Conservation (phyloP, 2,329 filamentous ascomycete species). For the Pyricularia pennisetigena region DNA sequence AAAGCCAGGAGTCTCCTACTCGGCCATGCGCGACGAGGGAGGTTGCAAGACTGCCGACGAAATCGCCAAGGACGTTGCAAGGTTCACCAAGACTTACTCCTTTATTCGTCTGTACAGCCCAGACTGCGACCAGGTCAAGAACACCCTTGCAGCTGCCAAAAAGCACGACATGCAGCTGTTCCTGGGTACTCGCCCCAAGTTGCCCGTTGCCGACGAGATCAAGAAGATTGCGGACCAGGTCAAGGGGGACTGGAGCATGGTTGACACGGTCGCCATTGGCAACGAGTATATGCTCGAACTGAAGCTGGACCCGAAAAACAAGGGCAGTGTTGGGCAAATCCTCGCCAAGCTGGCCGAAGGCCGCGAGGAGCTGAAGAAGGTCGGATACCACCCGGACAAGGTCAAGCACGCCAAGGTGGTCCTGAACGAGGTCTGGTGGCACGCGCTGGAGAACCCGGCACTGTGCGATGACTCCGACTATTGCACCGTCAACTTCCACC, state of each 20-base stretch:
- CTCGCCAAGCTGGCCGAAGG: conserved; percentile 47
- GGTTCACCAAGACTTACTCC: conserved; percentile 12
- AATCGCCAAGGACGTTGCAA: conserved; percentile 26
- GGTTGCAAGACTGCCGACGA: conserved; percentile 19
- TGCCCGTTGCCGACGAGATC: conserved; percentile 33
- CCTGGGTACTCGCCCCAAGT: conserved; percentile 43
- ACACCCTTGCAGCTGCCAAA: conserved; percentile 52
- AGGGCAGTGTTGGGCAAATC: conserved; percentile 28
- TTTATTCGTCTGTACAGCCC: conserved; percentile 3
- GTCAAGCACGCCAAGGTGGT: conserved; percentile 53
- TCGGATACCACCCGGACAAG: conserved; percentile 42
- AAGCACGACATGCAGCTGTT: conserved; percentile 61
- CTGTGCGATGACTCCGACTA: conserved; percentile 69
- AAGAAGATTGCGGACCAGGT: conserved; percentile 49
- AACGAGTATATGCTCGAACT: conserved; percentile 63
- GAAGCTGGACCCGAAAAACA: conserved; percentile 4
- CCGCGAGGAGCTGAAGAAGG: conserved; percentile 43
- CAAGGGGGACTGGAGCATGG: conserved; percentile 52
- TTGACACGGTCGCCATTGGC: conserved; percentile 67
- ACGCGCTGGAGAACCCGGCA: conserved; percentile 53
- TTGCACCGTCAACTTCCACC: conserved; percentile 72
- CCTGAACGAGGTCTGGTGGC: conserved; percentile 69
- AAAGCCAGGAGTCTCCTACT: background rate
- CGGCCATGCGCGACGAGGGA: background rate
- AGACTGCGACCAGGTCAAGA: conserved; percentile 57